A percentile compares a stretch with the other conserved stretches of the same genome.
phyloP scores from a whole-genome alignment of 2,329 filamentous ascomycete genomes.

The Magnaporthiopsis poae region DNA sequence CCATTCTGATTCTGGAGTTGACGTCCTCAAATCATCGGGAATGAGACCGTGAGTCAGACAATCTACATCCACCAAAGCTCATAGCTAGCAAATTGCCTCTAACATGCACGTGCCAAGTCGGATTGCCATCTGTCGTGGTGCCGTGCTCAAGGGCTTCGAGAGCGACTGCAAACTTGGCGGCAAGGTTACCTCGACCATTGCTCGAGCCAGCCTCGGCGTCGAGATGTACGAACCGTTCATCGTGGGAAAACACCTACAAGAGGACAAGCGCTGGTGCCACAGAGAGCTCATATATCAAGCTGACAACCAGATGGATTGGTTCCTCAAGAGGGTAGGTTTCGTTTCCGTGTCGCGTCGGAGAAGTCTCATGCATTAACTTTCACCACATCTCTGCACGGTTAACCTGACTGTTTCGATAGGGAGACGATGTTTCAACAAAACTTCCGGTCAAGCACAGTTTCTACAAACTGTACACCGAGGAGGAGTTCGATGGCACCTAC shows the following conservation, averaged over 20 bases:
- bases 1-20: not conserved
- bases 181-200: slow-evolving; percentile 9
- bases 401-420: not conserved
- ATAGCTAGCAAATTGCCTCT: no score
- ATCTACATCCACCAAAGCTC: no score
- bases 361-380: not conserved
- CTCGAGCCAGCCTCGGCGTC: slow-evolving; percentile 13
- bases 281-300: not conserved
- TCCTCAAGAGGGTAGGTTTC: slow-evolving; percentile 12
- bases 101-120: slow-evolving; percentile 9
- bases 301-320: slow-evolving; percentile 14
- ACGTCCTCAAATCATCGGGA: not conserved
- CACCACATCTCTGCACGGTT: no score
- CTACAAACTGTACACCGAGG: not conserved
- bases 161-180: not conserved
- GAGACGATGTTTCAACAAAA: not conserved
- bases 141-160: slow-evolving; percentile 12
- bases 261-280: slow-evolving; percentile 8
- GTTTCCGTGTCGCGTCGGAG: no score
- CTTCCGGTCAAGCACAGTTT: not conserved
- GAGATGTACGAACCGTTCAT: slow-evolving; percentile 1
- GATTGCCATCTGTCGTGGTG: slow-evolving; percentile 16
- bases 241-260: not conserved
- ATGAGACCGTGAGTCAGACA: not conserved
- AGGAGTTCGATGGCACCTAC: not conserved